A percentile compares a stretch with the other conserved stretches of the same genome.
Evolutionary conservation across 78 protist genomes (phyloP).

Genomic region (slime mould (Dictyostelium discoideum)): DNA sequence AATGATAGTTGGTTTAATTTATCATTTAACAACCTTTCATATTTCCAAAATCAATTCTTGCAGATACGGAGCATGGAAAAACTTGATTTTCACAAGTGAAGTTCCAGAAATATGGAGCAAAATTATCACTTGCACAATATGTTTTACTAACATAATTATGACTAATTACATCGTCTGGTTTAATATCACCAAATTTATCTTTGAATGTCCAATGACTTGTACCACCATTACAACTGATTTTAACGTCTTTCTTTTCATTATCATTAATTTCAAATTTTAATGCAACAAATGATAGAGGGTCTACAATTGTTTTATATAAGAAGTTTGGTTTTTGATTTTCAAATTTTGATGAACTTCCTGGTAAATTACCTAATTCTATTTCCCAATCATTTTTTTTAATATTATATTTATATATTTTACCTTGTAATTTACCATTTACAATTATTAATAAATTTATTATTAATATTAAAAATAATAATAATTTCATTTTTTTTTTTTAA

Average conservation of each 20-base stretch:
- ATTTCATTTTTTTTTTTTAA: not conserved
- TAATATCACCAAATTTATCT: not conserved
- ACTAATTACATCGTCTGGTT: not conserved
- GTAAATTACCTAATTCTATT: not conserved
- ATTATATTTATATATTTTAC: not conserved
- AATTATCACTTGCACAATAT: not conserved
- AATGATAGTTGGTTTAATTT: too few relatives aligned
- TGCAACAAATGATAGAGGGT: not conserved
- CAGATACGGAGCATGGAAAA: not conserved
- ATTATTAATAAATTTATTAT: not conserved
- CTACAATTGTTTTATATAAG: not conserved
- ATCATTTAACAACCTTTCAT: not conserved
- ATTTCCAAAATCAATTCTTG: constrained; percentile 10
- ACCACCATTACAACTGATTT: not conserved
- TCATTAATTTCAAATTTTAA: not conserved
- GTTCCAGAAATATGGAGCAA: not conserved
- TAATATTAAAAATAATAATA: not conserved
- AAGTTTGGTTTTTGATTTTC: constrained; percentile 7
- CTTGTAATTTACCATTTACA: not conserved
- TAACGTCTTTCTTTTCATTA: not conserved
- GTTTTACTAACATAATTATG: not conserved
- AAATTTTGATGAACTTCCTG: not conserved
- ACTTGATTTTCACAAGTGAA: not conserved
- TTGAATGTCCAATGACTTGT: not conserved
- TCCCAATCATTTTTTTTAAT: not conserved